Percentiles rank a stretch among this genome's conserved stretches.
These are phyloP conservation scores for Trichoderma virens DNA, from an alignment of 495 filamentous ascomycete species.

Conservation along the genomic window DNA sequence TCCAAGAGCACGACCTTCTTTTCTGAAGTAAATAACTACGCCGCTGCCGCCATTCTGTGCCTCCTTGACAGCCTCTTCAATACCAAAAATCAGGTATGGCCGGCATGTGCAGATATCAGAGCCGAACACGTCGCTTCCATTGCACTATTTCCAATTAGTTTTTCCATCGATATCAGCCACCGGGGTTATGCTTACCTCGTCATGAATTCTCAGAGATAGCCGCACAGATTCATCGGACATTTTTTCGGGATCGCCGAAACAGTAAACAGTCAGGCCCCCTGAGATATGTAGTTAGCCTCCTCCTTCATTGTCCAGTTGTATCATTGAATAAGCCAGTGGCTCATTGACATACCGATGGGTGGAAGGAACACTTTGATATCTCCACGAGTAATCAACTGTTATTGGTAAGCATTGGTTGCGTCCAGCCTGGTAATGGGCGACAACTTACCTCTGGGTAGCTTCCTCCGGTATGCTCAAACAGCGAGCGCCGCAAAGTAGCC, in stretches of 20 bases:
- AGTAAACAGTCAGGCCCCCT: slow-evolving; percentile 93
- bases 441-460: slow-evolving; percentile 67
- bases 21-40: slow-evolving; percentile 98
- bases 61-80: slow-evolving; percentile 93
- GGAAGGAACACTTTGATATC: slow-evolving; percentile 96
- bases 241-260: slow-evolving; percentile 89
- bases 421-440: slow-evolving; percentile 2
- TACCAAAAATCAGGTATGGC: slow-evolving; percentile 93
- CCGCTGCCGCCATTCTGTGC: slow-evolving; percentile 91
- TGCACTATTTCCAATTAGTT: slow-evolving; percentile 50
- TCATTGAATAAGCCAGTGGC: background rate
- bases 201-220: slow-evolving; percentile 86
- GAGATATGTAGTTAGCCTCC: slow-evolving; percentile 15
- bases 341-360: slow-evolving; percentile 56
- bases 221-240: slow-evolving; percentile 82
- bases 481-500: slow-evolving; percentile 68
- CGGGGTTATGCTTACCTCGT: slow-evolving; percentile 50
- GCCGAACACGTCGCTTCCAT: slow-evolving; percentile 96
- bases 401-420: background rate
- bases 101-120: slow-evolving; percentile 98
- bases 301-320: background rate
- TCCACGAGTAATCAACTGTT: slow-evolving; percentile 71
- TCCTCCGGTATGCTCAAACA: slow-evolving; percentile 94
- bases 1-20: slow-evolving; percentile 91
- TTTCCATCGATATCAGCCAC: background rate